Evolutionary conservation across 2,329 filamentous ascomycete genomes (phyloP).

Genomic region (Albifimbria verrucaria): DNA sequence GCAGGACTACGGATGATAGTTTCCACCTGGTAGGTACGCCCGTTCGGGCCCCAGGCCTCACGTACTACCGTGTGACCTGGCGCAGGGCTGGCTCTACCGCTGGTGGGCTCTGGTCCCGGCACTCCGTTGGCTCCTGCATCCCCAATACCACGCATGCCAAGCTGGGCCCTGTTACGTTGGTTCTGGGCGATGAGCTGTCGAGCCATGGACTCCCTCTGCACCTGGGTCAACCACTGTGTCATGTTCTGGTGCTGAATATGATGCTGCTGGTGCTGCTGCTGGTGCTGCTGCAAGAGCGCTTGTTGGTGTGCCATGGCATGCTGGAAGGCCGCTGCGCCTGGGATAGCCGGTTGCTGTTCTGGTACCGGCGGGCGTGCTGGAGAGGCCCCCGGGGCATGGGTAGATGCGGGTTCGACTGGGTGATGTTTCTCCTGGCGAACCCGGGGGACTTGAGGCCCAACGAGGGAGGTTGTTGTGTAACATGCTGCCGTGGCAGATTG

Average conservation of each 20-base stretch:
- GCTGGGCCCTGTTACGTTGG: slow-evolving; percentile 36
- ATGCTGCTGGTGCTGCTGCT: slow-evolving; percentile 15
- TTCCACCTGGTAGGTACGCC: slow-evolving; percentile 32
- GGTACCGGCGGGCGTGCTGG: neutral
- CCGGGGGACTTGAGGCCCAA: neutral
- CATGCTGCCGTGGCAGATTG: slow-evolving; percentile 17
- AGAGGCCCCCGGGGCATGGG: neutral
- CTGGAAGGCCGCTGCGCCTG: neutral
- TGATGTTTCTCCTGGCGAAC: neutral
- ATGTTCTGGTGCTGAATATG: slow-evolving; percentile 39
- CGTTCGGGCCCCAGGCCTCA: slow-evolving; percentile 29
- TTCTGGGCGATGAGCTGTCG: slow-evolving; percentile 40
- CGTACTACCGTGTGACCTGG: slow-evolving; percentile 27
- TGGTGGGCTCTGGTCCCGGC: slow-evolving; percentile 12
- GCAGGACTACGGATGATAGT: slow-evolving; percentile 23
- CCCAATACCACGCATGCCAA: slow-evolving; percentile 38
- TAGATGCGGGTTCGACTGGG: neutral
- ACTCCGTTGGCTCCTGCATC: slow-evolving; percentile 23
- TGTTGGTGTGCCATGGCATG: slow-evolving; percentile 1
- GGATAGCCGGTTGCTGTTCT: neutral
- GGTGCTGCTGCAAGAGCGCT: slow-evolving; percentile 13
- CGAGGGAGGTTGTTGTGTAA: slow-evolving; percentile 25
- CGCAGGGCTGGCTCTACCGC: slow-evolving; percentile 28
- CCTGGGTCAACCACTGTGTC: slow-evolving; percentile 42
- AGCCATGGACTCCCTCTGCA: slow-evolving; percentile 44